These are phyloP conservation scores for Kodamaea suecica DNA, from an alignment of 1,139 yeast species.

Conservation along the genomic window DNA sequence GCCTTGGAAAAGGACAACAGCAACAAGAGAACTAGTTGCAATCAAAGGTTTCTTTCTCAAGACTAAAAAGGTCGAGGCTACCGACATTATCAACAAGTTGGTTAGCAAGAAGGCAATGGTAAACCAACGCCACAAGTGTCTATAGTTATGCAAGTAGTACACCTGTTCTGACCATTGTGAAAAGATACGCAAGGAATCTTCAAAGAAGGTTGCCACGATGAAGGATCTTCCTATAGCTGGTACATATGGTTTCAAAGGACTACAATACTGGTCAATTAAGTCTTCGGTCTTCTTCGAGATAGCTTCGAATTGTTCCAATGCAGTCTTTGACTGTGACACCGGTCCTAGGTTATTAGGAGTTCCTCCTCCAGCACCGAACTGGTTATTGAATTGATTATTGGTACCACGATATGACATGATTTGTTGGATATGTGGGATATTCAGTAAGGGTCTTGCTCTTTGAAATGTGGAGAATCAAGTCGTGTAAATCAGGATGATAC, in stretches of 20 bases:
- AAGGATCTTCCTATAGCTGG: conserved; percentile 88
- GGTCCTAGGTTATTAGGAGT: conserved; percentile 22
- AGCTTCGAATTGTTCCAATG: conserved; percentile 45
- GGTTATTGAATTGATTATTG: conserved; percentile 17
- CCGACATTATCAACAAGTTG: conserved; percentile 69
- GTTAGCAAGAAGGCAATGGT: conserved; percentile 65
- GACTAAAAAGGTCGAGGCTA: conserved; percentile 71
- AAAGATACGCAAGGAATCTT: conserved; percentile 80
- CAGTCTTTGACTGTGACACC: conserved; percentile 17
- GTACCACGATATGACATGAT: conserved; percentile 18
- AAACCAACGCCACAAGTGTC: conserved; percentile 76
- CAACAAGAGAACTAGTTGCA: conserved; percentile 69
- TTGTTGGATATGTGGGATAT: neutral
- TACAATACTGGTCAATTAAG: conserved; percentile 42
- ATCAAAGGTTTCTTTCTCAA: conserved; percentile 65
- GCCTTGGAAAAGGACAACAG: conserved; percentile 82
- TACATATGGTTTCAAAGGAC: conserved; percentile 64
- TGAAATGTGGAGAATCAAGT: conserved; percentile 1
- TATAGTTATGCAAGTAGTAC: conserved; percentile 73
- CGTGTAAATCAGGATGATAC: no score
- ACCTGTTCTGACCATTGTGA: conserved; percentile 94
- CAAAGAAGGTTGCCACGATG: conserved; percentile 91
- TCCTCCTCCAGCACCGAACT: conserved; percentile 14
- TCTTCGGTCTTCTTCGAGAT: conserved; percentile 46
- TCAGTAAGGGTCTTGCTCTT: no score